Evolutionary conservation across 2,329 filamentous ascomycete species (phyloP), one percentile per base, ranked within the genome.

Genomic region (Pseudocercospora eumusae): DNA sequence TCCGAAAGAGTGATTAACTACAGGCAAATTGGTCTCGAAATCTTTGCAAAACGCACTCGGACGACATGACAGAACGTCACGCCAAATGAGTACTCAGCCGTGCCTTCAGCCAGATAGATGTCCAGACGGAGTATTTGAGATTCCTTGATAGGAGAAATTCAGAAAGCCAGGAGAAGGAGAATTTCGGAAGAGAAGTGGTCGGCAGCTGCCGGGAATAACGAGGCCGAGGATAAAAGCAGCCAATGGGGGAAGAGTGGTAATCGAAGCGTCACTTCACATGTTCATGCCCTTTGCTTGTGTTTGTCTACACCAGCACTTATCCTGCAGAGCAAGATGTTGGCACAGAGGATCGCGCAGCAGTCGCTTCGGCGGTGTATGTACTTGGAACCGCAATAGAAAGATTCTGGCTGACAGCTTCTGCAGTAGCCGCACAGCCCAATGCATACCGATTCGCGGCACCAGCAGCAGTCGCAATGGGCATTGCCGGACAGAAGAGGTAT

Each of bases 1-100:
- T 72, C 66, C 69, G 73, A 75, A 78, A 78, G 79, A 74, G 80
- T 77, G 80, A 82, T 82, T 82, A 82, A 82, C 79, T 77, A 81
- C 80, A 78, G 79, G 76, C 61, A 63, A 63, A 66, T 81, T 75
- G 73, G 72, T 81, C 79, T 78, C 67, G 75, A 75, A 79, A 78
- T 75, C 75, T 75, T 33, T 73, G 21, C n/a, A 44, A 53, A 53
- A 23, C 23, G 62, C 64, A 66, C 58, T 60, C 65, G 42, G 60
- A 31, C 55, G 61, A 57, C 76, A 68, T 57, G 64, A 66, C 73
- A 74, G 66, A 69, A 74, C 70, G 72, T 66, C 68, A 56, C 63
- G 67, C 62, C 67, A 47, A 47, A 62, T 68, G 67, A 60, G 62
- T 65, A 67, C 70, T 65, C 23, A 66, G 60, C 71, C 71, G 71